phyloP scores from a whole-genome alignment of 768 basidiomycete species.

The Peribolospora baueri region DNA sequence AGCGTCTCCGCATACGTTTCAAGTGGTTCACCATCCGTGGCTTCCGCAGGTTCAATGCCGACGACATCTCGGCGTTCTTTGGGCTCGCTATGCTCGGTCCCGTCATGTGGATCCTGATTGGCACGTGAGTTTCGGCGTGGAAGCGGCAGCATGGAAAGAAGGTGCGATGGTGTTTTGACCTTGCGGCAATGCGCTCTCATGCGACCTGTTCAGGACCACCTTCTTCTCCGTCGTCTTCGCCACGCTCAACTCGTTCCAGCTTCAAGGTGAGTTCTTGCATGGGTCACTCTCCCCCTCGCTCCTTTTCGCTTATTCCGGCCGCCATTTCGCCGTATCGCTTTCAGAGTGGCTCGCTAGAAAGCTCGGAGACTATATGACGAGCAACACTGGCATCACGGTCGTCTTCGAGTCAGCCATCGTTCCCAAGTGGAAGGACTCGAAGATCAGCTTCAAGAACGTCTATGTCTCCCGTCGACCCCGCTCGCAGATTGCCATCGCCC shows the following conservation, averaged over 20 bases:
- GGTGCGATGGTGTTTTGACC: background rate
- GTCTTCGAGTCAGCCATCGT: slow-evolving; percentile 96
- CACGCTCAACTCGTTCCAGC: slow-evolving; percentile 56
- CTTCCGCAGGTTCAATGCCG: slow-evolving; percentile 81
- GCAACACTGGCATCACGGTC: slow-evolving; percentile 76
- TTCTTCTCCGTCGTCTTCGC: slow-evolving; percentile 87
- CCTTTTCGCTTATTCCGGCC: background rate
- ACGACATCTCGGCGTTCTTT: slow-evolving; percentile 87
- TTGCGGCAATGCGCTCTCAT: background rate
- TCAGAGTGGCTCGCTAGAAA: slow-evolving; percentile 60
- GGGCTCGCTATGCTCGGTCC: slow-evolving; percentile 93
- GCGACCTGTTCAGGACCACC: slow-evolving; percentile 35
- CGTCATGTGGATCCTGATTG: slow-evolving; percentile 80
- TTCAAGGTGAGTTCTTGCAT: slow-evolving; percentile 37
- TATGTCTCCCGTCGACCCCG: slow-evolving; percentile 62
- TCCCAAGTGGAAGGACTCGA: slow-evolving; percentile 88
- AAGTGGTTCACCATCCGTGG: slow-evolving; percentile 92
- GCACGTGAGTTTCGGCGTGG: slow-evolving; percentile 38
- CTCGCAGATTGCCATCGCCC: slow-evolving; percentile 8
- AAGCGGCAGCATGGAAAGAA: background rate
- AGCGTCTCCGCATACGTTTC: slow-evolving; percentile 68
- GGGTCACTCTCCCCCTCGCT: background rate
- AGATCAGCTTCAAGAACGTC: slow-evolving; percentile 89
- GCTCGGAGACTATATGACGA: slow-evolving; percentile 77
- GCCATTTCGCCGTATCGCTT: slow-evolving; percentile 1